Percentiles rank a stretch among this genome's conserved stretches.
Evolutionary conservation across 495 filamentous ascomycete genomes (phyloP).

Genomic region (Recurvomyces mirabilis): DNA sequence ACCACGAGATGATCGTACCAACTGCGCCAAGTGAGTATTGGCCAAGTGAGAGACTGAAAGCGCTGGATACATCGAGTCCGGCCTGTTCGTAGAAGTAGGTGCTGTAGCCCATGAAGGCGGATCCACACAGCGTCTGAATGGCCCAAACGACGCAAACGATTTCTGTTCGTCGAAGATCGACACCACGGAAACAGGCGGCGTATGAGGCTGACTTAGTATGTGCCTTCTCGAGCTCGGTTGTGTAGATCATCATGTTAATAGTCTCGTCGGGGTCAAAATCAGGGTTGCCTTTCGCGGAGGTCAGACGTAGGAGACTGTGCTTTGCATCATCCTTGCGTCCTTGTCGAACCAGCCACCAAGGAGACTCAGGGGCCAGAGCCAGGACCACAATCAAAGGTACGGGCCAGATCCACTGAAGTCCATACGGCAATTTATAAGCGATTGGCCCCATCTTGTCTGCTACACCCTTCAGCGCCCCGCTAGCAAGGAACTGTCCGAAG

Average conservation of each 20-base stretch:
- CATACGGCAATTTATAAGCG: constrained; percentile 30
- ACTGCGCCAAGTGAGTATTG: constrained; percentile 30
- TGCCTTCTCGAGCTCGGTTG: constrained; percentile 28
- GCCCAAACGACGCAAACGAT: constrained; percentile 49
- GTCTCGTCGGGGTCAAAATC: constrained; percentile 31
- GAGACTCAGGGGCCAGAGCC: constrained; percentile 29
- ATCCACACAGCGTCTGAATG: constrained; percentile 67
- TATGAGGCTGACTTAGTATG: constrained; percentile 26
- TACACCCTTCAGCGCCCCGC: constrained; percentile 13
- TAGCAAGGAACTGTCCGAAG: constrained; percentile 27
- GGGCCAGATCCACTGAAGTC: constrained; percentile 35
- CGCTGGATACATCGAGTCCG: constrained; percentile 32
- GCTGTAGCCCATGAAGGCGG: constrained; percentile 61
- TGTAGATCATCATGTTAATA: constrained; percentile 31
- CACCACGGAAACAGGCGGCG: constrained; percentile 29
- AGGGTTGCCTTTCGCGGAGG: constrained; percentile 21
- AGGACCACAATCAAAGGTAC: constrained; percentile 28
- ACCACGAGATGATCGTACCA: constrained; percentile 29
- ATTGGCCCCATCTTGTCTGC: not conserved
- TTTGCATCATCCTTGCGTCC: constrained; percentile 28
- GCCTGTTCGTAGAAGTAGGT: constrained; percentile 70
- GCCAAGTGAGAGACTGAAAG: constrained; percentile 26
- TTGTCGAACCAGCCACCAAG: constrained; percentile 32
- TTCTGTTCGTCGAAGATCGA: constrained; percentile 29
- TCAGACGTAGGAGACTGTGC: constrained; percentile 24